These are phyloP conservation scores for Platanthera guangdongensis DNA, from an alignment of 106 monocot genomes.

Conservation along the genomic window DNA sequence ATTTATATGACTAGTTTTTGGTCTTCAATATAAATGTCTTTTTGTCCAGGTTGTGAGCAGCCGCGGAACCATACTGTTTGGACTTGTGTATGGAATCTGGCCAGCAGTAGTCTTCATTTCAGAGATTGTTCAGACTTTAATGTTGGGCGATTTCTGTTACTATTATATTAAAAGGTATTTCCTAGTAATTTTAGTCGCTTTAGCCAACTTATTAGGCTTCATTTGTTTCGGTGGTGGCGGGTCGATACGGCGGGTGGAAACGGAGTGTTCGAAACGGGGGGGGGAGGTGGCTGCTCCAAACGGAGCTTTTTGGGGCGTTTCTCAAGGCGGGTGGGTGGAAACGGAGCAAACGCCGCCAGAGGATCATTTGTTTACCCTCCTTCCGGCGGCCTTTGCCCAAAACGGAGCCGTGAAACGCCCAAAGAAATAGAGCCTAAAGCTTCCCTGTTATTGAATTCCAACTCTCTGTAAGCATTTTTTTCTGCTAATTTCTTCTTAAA, in stretches of 20 bases:
- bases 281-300: too few species aligned
- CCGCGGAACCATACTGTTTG: slow-evolving; percentile 1
- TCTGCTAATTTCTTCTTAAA: not conserved
- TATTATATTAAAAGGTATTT: slow-evolving; percentile 12
- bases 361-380: too few species aligned
- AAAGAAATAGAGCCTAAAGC: too few species aligned
- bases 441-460: not conserved
- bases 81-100: slow-evolving; percentile 12
- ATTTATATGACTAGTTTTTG: too few species aligned
- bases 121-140: slow-evolving; percentile 9
- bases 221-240: too few species aligned
- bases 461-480: not conserved
- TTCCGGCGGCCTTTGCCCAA: too few species aligned
- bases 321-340: too few species aligned
- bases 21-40: not conserved
- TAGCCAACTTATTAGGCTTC: not conserved
- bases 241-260: too few species aligned
- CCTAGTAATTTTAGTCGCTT: not conserved
- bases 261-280: too few species aligned
- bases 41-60: not conserved
- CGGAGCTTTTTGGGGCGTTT: too few species aligned
- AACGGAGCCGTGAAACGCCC: too few species aligned
- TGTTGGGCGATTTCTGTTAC: slow-evolving; percentile 10
- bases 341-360: too few species aligned
- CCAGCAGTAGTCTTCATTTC: slow-evolving; percentile 5